Evolutionary conservation across 2,329 filamentous ascomycete species (phyloP).

Genomic region (Cryphonectria parasitica): DNA sequence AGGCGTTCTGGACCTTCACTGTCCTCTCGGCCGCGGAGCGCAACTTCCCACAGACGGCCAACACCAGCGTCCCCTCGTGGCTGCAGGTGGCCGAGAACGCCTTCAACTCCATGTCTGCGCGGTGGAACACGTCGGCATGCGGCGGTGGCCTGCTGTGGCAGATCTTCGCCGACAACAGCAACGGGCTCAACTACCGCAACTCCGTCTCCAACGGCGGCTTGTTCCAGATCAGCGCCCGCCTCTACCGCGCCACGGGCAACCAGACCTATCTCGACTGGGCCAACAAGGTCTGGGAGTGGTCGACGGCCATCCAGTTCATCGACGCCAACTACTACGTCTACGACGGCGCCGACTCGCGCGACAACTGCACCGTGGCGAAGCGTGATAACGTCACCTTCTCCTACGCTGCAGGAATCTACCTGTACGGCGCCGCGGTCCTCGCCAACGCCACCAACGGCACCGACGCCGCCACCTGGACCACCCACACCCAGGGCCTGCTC

Average conservation of each 20-base stretch:
- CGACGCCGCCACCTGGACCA: constrained; percentile 55
- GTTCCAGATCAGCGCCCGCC: constrained; percentile 77
- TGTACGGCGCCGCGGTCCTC: constrained; percentile 67
- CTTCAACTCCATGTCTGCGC: constrained; percentile 69
- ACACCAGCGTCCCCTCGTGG: constrained; percentile 63
- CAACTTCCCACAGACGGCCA: constrained; percentile 63
- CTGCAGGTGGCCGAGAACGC: constrained; percentile 70
- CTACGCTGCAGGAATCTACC: constrained; percentile 67
- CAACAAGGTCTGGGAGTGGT: constrained; percentile 69
- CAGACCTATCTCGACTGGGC: constrained; percentile 70
- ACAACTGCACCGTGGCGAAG: constrained; percentile 54
- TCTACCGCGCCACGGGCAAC: constrained; percentile 72
- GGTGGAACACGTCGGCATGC: constrained; percentile 73
- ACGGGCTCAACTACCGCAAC: constrained; percentile 84
- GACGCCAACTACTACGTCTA: constrained; percentile 58
- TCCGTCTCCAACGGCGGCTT: constrained; percentile 80
- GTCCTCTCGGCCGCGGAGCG: constrained; percentile 71
- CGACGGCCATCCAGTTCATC: constrained; percentile 59
- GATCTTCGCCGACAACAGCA: constrained; percentile 73
- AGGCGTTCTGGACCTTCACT: constrained; percentile 74
- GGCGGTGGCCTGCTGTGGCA: constrained; percentile 80
- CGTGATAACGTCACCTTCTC: constrained; percentile 62
- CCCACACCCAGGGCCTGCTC: constrained; percentile 57
- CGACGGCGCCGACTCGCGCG: constrained; percentile 62
- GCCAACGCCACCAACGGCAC: constrained; percentile 67